Conservation (phyloP, 495 filamentous ascomycete species). For the Lichina pygmaea region DNA sequence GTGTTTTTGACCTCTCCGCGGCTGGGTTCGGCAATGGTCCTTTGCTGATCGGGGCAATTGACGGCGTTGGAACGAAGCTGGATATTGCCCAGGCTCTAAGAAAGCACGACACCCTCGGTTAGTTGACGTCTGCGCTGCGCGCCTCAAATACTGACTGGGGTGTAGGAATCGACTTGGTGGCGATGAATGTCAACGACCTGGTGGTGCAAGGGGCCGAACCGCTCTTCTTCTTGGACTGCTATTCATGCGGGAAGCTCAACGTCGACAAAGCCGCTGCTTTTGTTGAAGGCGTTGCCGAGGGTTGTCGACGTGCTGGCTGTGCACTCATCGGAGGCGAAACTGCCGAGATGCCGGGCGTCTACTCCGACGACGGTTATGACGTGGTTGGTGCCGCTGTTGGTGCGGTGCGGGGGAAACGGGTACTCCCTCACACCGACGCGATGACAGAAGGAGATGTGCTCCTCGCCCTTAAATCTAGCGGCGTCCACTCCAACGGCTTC, state of each 20-base stretch:
- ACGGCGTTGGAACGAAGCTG: constrained; percentile 90
- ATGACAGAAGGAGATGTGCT: constrained; percentile 69
- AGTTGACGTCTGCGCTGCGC: background rate
- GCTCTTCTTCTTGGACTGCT: constrained; percentile 89
- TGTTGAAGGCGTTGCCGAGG: constrained; percentile 62
- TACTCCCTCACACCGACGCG: constrained; percentile 44
- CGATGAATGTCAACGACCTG: constrained; percentile 96
- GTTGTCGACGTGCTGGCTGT: constrained; percentile 57
- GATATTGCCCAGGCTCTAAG: constrained; percentile 71
- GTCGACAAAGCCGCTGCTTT: constrained; percentile 51
- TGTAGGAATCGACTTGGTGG: constrained; percentile 62
- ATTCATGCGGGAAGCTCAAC: constrained; percentile 66
- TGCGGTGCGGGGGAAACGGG: constrained; percentile 36
- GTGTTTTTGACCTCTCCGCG: constrained; percentile 52
- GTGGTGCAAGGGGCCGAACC: constrained; percentile 87
- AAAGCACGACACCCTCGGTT: constrained; percentile 71
- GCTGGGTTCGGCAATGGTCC: constrained; percentile 53
- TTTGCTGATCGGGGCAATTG: constrained; percentile 67
- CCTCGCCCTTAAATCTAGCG: constrained; percentile 56
- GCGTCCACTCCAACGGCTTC: constrained; percentile 86
- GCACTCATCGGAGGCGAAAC: constrained; percentile 91
- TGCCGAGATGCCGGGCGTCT: constrained; percentile 91
- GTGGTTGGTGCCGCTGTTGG: constrained; percentile 72
- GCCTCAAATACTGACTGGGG: background rate
- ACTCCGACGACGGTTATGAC: constrained; percentile 61